These are phyloP conservation scores for Suillus weaverae DNA, from an alignment of 768 basidiomycete genomes.

Conservation along the genomic window DNA sequence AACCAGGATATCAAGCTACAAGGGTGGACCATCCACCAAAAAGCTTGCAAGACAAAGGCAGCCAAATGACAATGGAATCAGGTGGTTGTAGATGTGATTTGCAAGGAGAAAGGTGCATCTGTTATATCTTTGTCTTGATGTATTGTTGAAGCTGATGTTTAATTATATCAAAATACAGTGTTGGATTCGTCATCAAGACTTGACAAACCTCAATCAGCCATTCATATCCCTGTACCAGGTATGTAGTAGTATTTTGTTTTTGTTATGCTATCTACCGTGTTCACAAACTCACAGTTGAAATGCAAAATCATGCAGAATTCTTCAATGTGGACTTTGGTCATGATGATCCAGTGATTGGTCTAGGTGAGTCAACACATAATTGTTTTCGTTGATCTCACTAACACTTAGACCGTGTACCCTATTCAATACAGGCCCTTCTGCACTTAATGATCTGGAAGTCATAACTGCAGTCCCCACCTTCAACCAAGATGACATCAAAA, in stretches of 20 bases:
- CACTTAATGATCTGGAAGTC: neutral
- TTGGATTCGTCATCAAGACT: neutral
- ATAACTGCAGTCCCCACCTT: neutral
- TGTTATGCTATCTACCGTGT: neutral
- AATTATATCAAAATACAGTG: neutral
- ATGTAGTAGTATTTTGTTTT: neutral
- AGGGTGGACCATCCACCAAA: neutral
- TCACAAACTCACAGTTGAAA: neutral
- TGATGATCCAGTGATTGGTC: neutral
- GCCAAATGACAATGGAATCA: neutral
- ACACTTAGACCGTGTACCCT: neutral
- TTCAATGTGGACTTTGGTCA: neutral
- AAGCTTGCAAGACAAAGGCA: neutral
- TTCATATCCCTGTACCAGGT: neutral
- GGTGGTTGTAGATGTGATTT: neutral
- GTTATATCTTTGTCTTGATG: neutral
- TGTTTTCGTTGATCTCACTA: neutral
- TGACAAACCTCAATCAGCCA: neutral
- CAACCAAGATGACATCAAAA: conserved; percentile 22
- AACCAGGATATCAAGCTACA: neutral
- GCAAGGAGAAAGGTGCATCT: neutral
- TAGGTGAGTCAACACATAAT: neutral
- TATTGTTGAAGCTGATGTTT: neutral
- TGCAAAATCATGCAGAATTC: neutral
- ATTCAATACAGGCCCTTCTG: neutral